phyloP scores from a whole-genome alignment of 805 yeast genomes.

The Wickerhamiella cacticola region DNA sequence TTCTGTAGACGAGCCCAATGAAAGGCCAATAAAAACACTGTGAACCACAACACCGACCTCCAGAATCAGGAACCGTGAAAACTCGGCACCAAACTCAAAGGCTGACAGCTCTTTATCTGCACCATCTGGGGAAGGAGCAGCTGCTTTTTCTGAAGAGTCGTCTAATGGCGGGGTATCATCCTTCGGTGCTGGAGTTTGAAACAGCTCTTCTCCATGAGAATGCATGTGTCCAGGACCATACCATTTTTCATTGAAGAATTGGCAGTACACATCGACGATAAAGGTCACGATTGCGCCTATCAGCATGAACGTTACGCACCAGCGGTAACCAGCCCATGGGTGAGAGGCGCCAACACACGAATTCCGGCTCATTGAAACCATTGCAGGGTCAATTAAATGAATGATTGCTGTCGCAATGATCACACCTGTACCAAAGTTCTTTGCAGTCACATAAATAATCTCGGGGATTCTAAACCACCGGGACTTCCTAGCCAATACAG shows the following conservation, averaged over 20 bases:
- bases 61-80: conserved; percentile 41
- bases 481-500: conserved; percentile 24
- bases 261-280: conserved; percentile 38
- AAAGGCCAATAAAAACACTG: conserved; percentile 61
- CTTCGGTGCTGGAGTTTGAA: neutral
- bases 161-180: neutral
- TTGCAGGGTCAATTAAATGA: conserved; percentile 41
- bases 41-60: conserved; percentile 69
- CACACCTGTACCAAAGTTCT: conserved; percentile 63
- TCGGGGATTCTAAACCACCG: conserved; percentile 24
- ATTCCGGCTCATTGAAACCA: conserved; percentile 26
- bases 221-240: conserved; percentile 4
- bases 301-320: conserved; percentile 44
- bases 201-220: conserved; percentile 26
- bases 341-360: conserved; percentile 36
- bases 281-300: conserved; percentile 37
- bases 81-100: conserved; percentile 25
- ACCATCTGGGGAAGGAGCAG: too few relatives aligned
- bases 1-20: conserved; percentile 53
- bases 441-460: conserved; percentile 27
- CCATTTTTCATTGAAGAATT: conserved; percentile 27
- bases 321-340: conserved; percentile 41
- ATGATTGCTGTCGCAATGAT: conserved; percentile 66
- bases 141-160: too few relatives aligned
- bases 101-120: neutral